These are phyloP conservation scores for Nitzschia sp. DNA, from an alignment of 108 stramenopile species.

Conservation along the genomic window DNA sequence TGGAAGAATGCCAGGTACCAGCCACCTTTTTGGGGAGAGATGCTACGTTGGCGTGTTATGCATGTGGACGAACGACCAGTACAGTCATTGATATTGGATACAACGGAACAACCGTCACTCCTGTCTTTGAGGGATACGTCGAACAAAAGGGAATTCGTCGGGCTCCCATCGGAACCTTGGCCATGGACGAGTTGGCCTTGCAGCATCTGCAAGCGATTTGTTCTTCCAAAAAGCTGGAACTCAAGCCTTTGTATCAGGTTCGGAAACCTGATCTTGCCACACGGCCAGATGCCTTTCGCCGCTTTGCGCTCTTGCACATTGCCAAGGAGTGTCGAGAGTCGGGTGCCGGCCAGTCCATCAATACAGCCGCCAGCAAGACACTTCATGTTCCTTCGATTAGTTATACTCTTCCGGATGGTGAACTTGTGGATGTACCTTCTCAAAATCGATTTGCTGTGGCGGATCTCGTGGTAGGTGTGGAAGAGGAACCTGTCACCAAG, in stretches of 20 bases:
- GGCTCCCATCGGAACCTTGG: constrained; percentile 49
- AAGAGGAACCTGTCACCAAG: constrained; percentile 23
- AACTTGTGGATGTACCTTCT: constrained; percentile 63
- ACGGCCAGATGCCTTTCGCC: constrained; percentile 54
- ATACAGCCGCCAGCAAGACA: constrained; percentile 42
- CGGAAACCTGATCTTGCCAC: constrained; percentile 24
- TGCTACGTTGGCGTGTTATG: constrained; percentile 79
- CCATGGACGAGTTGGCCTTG: constrained; percentile 65
- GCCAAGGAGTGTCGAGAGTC: constrained; percentile 66
- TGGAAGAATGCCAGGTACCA: constrained; percentile 79
- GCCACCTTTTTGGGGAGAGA: constrained; percentile 88
- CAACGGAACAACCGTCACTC: constrained; percentile 71
- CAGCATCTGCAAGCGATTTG: constrained; percentile 42
- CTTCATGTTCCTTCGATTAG: constrained; percentile 57
- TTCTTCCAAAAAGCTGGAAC: constrained; percentile 1
- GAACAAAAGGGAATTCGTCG: constrained; percentile 69
- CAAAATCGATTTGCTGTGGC: constrained; percentile 63
- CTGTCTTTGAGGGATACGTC: constrained; percentile 86
- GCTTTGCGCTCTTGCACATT: constrained; percentile 56
- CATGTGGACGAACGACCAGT: constrained; percentile 77
- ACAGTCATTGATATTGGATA: constrained; percentile 84
- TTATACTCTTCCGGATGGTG: constrained; percentile 76
- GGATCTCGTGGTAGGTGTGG: constrained; percentile 44
- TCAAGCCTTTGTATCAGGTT: constrained; percentile 77
- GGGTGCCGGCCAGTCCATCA: constrained; percentile 72